Conservation (phyloP, 768 basidiomycete genomes). For the Suillus plorans region DNA sequence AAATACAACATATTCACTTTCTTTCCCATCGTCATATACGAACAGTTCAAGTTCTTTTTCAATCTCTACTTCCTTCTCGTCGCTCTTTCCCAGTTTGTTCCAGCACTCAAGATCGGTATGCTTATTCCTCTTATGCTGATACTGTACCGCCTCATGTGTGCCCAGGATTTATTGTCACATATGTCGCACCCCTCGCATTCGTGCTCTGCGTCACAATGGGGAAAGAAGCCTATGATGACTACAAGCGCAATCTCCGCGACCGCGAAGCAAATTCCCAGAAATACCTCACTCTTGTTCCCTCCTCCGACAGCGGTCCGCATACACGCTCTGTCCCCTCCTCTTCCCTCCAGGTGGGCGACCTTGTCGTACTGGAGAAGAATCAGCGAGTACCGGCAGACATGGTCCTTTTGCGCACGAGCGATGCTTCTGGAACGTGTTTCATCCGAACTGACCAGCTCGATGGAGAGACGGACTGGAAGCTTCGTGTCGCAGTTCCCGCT, state of each 20-base stretch:
- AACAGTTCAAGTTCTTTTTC: conserved; percentile 99
- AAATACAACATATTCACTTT: conserved; percentile 98
- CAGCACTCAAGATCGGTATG: conserved; percentile 92
- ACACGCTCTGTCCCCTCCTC: conserved; percentile 86
- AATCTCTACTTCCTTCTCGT: conserved; percentile 98
- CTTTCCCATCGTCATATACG: conserved; percentile 94
- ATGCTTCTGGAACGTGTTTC: conserved; percentile 91
- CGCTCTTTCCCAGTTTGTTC: conserved; percentile 93
- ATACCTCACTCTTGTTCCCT: conserved; percentile 78
- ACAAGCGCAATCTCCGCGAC: conserved; percentile 90
- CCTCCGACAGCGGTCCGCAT: conserved; percentile 40
- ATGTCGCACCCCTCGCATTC: conserved; percentile 94
- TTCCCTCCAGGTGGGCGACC: conserved; percentile 85
- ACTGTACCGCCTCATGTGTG: conserved; percentile 4
- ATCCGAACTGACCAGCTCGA: conserved; percentile 98
- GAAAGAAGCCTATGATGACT: conserved; percentile 99
- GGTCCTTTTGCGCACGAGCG: conserved; percentile 84
- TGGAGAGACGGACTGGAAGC: conserved; percentile 99
- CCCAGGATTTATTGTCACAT: conserved; percentile 90
- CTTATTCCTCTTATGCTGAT: not conserved
- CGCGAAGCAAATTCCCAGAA: conserved; percentile 92
- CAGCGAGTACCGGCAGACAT: conserved; percentile 96
- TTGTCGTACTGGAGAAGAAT: conserved; percentile 93
- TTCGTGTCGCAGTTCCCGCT: conserved; percentile 83
- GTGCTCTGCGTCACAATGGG: conserved; percentile 95